Conservation (phyloP, 805 yeast genomes). For the Pichia sporocuriosa region DNA sequence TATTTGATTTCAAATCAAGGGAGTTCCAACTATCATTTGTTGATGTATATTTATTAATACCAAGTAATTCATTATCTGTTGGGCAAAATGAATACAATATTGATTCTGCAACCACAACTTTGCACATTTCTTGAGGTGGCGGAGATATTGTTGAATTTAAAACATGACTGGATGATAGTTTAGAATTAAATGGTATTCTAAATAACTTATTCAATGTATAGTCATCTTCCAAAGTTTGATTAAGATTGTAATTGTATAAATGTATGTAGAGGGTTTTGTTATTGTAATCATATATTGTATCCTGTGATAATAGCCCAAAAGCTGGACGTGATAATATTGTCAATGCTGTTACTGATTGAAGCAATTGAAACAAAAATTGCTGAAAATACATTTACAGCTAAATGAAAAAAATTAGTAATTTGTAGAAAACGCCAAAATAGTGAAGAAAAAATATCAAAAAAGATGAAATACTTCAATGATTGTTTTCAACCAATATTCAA, state of each 20-base stretch:
- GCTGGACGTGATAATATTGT: background rate
- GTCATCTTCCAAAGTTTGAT: background rate
- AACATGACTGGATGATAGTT: constrained; percentile 20
- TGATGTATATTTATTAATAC: constrained; percentile 12
- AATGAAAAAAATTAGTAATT: background rate
- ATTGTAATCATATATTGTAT: constrained; percentile 27
- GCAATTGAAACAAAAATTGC: background rate
- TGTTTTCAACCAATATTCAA: too few relatives aligned
- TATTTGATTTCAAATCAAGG: constrained; percentile 12
- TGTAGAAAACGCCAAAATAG: background rate
- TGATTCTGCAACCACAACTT: constrained; percentile 16
- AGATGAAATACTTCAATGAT: too few relatives aligned
- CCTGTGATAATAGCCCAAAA: constrained; percentile 9
- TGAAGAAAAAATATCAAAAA: too few relatives aligned
- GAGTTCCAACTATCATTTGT: constrained; percentile 18
- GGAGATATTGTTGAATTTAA: constrained; percentile 12
- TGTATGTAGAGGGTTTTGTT: constrained; percentile 27
- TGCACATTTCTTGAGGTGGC: constrained; percentile 19
- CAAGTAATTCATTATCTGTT: background rate
- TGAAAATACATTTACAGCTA: too few relatives aligned
- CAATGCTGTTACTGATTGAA: too few relatives aligned
- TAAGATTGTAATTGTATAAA: constrained; percentile 9
- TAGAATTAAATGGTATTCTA: constrained; percentile 23
- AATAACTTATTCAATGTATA: constrained; percentile 15
- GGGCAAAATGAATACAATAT: constrained; percentile 24